Conservation (phyloP, 179 eudicot genomes). For the Beta macrorhiza region DNA sequence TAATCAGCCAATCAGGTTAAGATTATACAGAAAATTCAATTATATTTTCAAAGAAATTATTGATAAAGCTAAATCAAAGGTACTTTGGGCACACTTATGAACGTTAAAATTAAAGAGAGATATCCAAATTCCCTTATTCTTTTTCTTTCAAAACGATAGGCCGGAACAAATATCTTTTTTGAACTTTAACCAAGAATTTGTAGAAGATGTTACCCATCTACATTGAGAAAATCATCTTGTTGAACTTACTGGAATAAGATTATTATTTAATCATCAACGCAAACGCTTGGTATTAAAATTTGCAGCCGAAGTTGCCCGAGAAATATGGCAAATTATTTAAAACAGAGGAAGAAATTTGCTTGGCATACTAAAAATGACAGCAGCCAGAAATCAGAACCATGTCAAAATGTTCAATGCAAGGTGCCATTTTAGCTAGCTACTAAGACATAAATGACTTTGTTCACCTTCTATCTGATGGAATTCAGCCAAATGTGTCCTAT, state of each 20-base stretch:
- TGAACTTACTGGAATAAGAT: neutral
- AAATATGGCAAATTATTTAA: neutral
- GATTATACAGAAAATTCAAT: neutral
- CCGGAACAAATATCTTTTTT: neutral
- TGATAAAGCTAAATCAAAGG: neutral
- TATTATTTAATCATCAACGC: neutral
- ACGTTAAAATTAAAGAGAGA: neutral
- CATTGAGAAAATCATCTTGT: neutral
- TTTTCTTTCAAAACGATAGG: neutral
- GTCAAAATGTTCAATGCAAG: neutral
- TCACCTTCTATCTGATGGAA: constrained; percentile 98
- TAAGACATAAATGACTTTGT: neutral
- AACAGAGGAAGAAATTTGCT: too few species aligned
- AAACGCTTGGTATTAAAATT: neutral
- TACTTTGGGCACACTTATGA: neutral
- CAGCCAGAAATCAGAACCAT: neutral
- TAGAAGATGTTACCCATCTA: neutral
- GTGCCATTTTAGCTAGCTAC: too few species aligned
- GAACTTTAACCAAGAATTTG: neutral
- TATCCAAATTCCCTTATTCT: neutral
- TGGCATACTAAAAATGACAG: neutral
- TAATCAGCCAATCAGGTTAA: neutral
- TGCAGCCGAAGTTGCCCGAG: neutral
- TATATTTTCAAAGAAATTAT: neutral
- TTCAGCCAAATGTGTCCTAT: constrained; percentile 95